phyloP scores from a whole-genome alignment of 2,329 filamentous ascomycete genomes.

The Leptodontidium sp. region DNA sequence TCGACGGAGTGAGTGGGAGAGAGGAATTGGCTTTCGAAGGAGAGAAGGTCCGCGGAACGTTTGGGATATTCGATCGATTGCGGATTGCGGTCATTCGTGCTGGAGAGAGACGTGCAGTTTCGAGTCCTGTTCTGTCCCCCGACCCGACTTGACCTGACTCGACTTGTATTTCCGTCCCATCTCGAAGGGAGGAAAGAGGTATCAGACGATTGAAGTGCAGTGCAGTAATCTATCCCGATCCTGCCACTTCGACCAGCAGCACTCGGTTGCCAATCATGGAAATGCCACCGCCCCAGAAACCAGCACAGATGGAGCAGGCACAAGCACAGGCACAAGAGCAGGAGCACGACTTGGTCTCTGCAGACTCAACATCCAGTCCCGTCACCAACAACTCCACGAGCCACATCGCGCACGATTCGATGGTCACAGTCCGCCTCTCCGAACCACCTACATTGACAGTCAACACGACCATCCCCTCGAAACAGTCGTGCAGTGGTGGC shows the following conservation, averaged over 20 bases:
- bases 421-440: conserved; percentile 80
- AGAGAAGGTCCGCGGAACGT: not conserved
- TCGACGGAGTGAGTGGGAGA: not conserved
- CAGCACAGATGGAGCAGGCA: not conserved
- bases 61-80: not conserved
- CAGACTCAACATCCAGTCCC: not conserved
- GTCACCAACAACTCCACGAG: not conserved
- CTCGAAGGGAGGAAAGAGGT: not conserved
- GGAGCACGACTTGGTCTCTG: conserved; percentile 3
- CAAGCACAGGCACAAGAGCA: not conserved
- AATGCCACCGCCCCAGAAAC: conserved; percentile 12
- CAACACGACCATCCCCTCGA: conserved; percentile 53
- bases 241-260: not conserved
- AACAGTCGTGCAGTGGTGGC: conserved; percentile 30
- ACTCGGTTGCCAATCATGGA: not conserved
- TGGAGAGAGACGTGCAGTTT: not conserved
- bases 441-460: conserved; percentile 64
- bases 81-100: not conserved
- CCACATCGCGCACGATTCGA: conserved; percentile 64
- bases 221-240: not conserved
- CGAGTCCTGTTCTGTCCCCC: not conserved
- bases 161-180: not conserved
- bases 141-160: not conserved
- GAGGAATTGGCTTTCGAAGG: not conserved
- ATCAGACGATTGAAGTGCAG: not conserved